These are phyloP conservation scores for Aspergillus phoenicis DNA, from an alignment of 2,329 filamentous ascomycete genomes.

Conservation along the genomic window DNA sequence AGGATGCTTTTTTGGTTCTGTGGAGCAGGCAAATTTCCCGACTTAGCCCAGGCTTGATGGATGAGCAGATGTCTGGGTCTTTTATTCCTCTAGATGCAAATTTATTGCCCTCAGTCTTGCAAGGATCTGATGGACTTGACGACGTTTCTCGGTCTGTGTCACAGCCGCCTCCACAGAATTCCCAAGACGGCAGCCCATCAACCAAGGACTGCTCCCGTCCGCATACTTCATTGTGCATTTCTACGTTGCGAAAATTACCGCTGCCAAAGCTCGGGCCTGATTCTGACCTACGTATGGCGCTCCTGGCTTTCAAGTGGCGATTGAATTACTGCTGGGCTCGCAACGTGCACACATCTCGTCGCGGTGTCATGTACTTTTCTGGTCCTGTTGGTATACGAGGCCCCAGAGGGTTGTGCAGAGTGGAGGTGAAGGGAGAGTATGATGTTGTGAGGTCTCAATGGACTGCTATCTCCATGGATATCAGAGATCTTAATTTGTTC, in stretches of 20 bases:
- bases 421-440: conserved; percentile 42
- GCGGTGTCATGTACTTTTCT: conserved; percentile 37
- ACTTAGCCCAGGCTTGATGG: conserved; percentile 19
- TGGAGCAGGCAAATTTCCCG: conserved; percentile 32
- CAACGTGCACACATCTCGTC: conserved; percentile 27
- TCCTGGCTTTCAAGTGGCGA: conserved; percentile 35
- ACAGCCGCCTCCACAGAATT: conserved; percentile 18
- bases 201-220: conserved; percentile 19
- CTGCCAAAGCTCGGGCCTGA: conserved; percentile 37
- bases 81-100: conserved; percentile 18
- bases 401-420: conserved; percentile 36
- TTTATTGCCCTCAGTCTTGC: conserved; percentile 18
- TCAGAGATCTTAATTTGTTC: conserved; percentile 35
- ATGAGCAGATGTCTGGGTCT: conserved; percentile 18
- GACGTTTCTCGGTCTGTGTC: conserved; percentile 22
- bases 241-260: conserved; percentile 37
- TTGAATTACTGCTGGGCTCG: conserved; percentile 28
- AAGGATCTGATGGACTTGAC: conserved; percentile 21
- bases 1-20: conserved; percentile 37
- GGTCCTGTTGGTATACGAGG: conserved; percentile 40
- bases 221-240: conserved; percentile 34
- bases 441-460: conserved; percentile 34
- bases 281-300: conserved; percentile 38
- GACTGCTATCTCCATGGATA: conserved; percentile 33
- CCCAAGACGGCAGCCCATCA: conserved; percentile 20